Evolutionary conservation across 106 monocot species (phyloP), one percentile per base, ranked within the genome.

Genomic region (Dendrobium catenatum): DNA sequence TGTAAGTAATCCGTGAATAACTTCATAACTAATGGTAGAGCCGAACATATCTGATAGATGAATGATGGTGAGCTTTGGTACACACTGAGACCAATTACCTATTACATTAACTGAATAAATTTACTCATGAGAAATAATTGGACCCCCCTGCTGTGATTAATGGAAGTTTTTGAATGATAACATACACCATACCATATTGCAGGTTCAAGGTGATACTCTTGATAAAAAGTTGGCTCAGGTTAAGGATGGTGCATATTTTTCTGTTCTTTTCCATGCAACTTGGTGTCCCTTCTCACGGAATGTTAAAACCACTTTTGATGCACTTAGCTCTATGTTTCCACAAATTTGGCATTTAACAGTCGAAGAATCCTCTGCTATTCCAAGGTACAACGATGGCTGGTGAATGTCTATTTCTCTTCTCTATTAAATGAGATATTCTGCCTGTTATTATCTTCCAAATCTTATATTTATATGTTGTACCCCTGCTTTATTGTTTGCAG

Each of bases 221-320:
- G 87, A 87, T 70, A 84, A 49, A 81, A 80, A 80, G 42, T 54
- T 95, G 74, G 73, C 20, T 33, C 72, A 58, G 74, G 77, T 70
- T 37, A 58, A 68, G 10, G 78, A 44, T 76, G 88, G 75, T 80
- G 61, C 47, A 76, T 83, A 82, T 29, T 79, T 83, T 48, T 88
- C 98, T 16, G 68, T 99, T 75, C 79, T 99, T 55, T 95, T 99
- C 79, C 88, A 88, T 82, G 98, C 95, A 59, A 89, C 94, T 47
- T 95, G 95, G 98, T 99, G 98, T 73, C 95, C 98, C 9, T 93
- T 95, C 82, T 99, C 98, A 10, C 83, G 72, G 29, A 87, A 80
- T 19, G 51, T 82, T 54, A 72, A 77, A 58, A 91, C 80, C 15
- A 79, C 78, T 37, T 99, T 95, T 84, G 88, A 91, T 87, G 83